phyloP scores from a whole-genome alignment of 148 eudicot species.

The Limonium bicolor region DNA sequence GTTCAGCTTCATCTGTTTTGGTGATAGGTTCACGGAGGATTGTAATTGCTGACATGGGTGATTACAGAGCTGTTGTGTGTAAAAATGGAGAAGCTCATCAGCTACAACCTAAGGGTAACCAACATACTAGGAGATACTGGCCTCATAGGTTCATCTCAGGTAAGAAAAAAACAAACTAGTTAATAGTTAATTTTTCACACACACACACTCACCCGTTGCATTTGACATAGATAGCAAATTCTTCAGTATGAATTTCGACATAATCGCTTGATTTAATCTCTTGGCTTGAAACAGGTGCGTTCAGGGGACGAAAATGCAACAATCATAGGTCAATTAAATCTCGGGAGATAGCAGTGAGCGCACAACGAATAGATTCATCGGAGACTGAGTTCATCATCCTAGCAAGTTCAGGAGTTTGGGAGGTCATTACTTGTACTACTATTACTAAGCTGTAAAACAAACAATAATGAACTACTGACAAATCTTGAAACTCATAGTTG shows the following conservation, averaged over 20 bases:
- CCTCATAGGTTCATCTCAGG: constrained; percentile 41
- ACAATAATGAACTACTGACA: neutral
- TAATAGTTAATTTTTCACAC: neutral
- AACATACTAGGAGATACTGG: constrained; percentile 27
- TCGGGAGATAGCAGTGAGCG: constrained; percentile 22
- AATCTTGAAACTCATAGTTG: neutral
- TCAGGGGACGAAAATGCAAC: constrained; percentile 9
- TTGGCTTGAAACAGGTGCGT: neutral
- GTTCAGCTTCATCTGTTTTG: constrained; percentile 45
- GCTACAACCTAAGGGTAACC: constrained; percentile 21
- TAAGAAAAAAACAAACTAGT: too few relatives aligned
- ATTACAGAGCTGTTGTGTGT: constrained; percentile 51
- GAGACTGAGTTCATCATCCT: constrained; percentile 64
- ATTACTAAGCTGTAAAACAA: neutral
- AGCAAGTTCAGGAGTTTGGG: constrained; percentile 59
- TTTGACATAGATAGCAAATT: neutral
- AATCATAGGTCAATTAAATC: constrained; percentile 15
- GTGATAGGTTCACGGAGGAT: constrained; percentile 57
- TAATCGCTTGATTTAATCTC: neutral
- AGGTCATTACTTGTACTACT: constrained; percentile 19
- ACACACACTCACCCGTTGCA: neutral
- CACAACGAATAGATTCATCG: constrained; percentile 40
- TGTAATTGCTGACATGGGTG: constrained; percentile 66
- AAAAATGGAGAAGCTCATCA: constrained; percentile 59
- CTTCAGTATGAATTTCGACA: neutral